Evolutionary conservation across 2,329 filamentous ascomycete genomes (phyloP).

Genomic region (Clonostachys rosea): DNA sequence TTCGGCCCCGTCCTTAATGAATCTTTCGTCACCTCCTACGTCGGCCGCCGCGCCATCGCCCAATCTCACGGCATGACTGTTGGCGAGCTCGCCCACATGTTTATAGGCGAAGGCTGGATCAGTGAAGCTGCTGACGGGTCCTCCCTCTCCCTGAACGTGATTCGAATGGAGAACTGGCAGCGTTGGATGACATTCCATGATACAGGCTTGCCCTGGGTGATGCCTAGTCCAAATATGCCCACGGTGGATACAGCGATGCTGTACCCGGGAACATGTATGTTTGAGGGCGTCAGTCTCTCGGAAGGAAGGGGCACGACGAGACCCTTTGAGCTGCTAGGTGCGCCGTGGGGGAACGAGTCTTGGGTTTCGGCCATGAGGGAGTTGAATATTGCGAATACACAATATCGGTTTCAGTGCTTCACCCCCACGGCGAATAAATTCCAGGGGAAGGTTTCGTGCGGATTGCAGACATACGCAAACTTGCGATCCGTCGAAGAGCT

Average conservation of each 20-base stretch:
- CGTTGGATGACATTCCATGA: constrained; percentile 2
- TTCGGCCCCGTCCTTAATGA: constrained; percentile 5
- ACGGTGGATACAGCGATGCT: constrained; percentile 6
- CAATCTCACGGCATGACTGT: constrained; percentile 7
- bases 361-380: constrained; percentile 5
- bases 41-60: constrained; percentile 5
- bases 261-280: constrained; percentile 7
- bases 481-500: background rate
- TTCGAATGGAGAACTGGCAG: constrained; percentile 6
- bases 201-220: constrained; percentile 6
- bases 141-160: constrained; percentile 1
- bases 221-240: constrained; percentile 8
- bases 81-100: constrained; percentile 7
- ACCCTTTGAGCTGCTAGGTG: constrained; percentile 7
- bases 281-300: constrained; percentile 6
- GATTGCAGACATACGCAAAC: constrained; percentile 5
- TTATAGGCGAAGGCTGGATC: constrained; percentile 7
- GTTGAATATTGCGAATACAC: constrained; percentile 2
- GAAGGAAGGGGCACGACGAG: constrained; percentile 6
- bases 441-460: constrained; percentile 1
- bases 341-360: constrained; percentile 7
- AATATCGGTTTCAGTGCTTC: constrained; percentile 7
- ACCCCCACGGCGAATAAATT: constrained; percentile 6
- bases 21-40: constrained; percentile 2
- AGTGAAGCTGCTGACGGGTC: constrained; percentile 1